Percentiles rank a stretch among this genome's conserved stretches.
phyloP scores from a whole-genome alignment of 257 asterid genomes.

The Fraxinus americana region DNA sequence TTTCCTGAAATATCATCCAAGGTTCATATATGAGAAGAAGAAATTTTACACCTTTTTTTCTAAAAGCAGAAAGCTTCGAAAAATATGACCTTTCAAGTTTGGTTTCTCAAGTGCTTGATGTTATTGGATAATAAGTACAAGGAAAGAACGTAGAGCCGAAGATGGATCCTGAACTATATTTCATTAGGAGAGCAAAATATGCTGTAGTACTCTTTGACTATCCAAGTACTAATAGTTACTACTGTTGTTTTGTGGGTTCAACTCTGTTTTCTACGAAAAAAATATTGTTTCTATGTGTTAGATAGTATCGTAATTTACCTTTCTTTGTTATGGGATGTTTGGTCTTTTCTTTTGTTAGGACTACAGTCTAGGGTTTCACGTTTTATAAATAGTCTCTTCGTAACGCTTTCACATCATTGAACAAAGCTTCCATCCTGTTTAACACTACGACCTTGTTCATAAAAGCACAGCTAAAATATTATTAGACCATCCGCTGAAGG shows the following conservation, averaged over 20 bases:
- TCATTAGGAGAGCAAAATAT: neutral
- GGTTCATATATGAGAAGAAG: neutral
- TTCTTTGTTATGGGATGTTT: neutral
- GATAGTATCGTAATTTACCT: neutral
- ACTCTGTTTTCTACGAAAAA: too few species aligned
- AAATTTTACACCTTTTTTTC: neutral
- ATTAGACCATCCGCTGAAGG: neutral
- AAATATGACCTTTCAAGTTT: neutral
- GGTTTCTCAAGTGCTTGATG: neutral
- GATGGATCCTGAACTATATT: neutral
- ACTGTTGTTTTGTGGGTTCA: neutral
- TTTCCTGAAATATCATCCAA: constrained; percentile 60
- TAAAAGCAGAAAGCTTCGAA: neutral
- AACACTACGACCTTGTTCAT: neutral
- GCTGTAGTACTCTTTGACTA: neutral
- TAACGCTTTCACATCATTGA: neutral
- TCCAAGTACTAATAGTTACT: neutral
- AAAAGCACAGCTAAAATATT: neutral
- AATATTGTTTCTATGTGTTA: too few species aligned
- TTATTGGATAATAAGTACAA: neutral
- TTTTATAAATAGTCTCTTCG: neutral
- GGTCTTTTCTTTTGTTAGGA: neutral
- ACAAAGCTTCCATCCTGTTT: neutral
- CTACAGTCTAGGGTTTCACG: neutral
- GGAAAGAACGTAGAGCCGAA: neutral